Evolutionary conservation across 179 eudicot genomes (phyloP).

Genomic region (Heliamphora pulchella): DNA sequence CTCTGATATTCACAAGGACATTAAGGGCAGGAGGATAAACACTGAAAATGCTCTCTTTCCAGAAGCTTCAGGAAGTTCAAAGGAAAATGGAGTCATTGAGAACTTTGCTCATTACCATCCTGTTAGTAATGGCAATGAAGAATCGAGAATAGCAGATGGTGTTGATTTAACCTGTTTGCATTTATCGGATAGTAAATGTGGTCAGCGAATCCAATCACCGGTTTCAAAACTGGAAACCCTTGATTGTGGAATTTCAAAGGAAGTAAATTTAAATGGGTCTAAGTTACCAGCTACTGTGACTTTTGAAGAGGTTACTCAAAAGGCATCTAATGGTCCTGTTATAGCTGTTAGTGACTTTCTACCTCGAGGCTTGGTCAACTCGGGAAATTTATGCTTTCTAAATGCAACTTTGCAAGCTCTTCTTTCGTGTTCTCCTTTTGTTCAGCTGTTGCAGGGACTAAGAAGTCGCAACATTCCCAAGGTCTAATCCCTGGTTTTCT

Average conservation of each 20-base stretch:
- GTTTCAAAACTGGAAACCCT: slow-evolving; percentile 14
- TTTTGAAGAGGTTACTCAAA: slow-evolving; percentile 25
- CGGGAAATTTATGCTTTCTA: slow-evolving; percentile 86
- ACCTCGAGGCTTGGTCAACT: slow-evolving; percentile 82
- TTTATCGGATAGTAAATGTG: slow-evolving; percentile 27
- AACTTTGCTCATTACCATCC: slow-evolving; percentile 14
- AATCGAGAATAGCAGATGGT: slow-evolving; percentile 21
- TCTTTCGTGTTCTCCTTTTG: slow-evolving; percentile 79
- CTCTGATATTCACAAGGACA: slow-evolving; percentile 22
- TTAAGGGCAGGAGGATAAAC: slow-evolving; percentile 8
- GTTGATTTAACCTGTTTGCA: slow-evolving; percentile 30
- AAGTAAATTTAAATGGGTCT: slow-evolving; percentile 29
- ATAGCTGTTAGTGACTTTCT: slow-evolving; percentile 34
- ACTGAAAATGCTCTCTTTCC: slow-evolving; percentile 18
- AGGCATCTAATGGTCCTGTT: slow-evolving; percentile 39
- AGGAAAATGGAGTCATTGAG: slow-evolving; percentile 49
- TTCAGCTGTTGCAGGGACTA: slow-evolving; percentile 65
- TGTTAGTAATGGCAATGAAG: slow-evolving; percentile 35
- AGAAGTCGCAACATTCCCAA: slow-evolving; percentile 49
- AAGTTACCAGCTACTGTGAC: slow-evolving; percentile 21
- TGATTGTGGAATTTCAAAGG: slow-evolving; percentile 21
- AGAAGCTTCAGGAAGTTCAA: slow-evolving; percentile 19
- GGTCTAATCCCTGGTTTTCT: slow-evolving; percentile 31
- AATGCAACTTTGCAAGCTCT: slow-evolving; percentile 92
- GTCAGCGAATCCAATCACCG: slow-evolving; percentile 16